Conservation (phyloP, 352 stramenopile genomes). For the Phytophthora citricola region DNA sequence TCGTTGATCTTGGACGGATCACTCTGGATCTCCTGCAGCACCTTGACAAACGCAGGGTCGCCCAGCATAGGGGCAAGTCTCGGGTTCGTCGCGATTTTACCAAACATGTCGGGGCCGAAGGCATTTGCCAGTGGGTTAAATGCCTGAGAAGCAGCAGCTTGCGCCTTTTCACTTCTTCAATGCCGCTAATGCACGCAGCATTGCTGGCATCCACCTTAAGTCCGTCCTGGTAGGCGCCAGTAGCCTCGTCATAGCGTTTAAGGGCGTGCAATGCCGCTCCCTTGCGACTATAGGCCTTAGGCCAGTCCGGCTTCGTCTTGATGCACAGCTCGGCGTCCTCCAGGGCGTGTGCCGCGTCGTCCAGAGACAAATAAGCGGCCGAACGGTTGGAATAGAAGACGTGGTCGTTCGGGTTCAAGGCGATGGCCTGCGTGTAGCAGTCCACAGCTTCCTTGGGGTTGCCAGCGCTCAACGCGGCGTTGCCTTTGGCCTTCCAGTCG, state of each 20-base stretch:
- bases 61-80: constrained; percentile 89
- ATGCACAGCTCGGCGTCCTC: constrained; percentile 98
- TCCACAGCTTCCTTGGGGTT: constrained; percentile 96
- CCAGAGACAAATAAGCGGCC: constrained; percentile 97
- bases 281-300: constrained; percentile 98
- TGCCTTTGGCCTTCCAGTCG: constrained; percentile 96
- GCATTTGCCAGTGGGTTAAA: constrained; percentile 91
- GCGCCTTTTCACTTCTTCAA: constrained; percentile 95
- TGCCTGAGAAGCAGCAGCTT: constrained; percentile 38
- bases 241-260: constrained; percentile 83
- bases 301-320: constrained; percentile 93
- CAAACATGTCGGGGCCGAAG: constrained; percentile 97
- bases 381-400: constrained; percentile 99
- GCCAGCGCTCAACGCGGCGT: constrained; percentile 93
- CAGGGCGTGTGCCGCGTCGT: constrained; percentile 93
- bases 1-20: constrained; percentile 81
- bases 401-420: constrained; percentile 94
- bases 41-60: constrained; percentile 92
- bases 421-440: constrained; percentile 98
- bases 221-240: constrained; percentile 85
- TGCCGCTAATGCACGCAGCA: constrained; percentile 90
- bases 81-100: constrained; percentile 91
- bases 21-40: constrained; percentile 78
- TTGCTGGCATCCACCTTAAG: constrained; percentile 94
- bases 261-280: constrained; percentile 97